phyloP scores from a whole-genome alignment of 805 yeast genomes.

The Ogataea trehaloabstinens region DNA sequence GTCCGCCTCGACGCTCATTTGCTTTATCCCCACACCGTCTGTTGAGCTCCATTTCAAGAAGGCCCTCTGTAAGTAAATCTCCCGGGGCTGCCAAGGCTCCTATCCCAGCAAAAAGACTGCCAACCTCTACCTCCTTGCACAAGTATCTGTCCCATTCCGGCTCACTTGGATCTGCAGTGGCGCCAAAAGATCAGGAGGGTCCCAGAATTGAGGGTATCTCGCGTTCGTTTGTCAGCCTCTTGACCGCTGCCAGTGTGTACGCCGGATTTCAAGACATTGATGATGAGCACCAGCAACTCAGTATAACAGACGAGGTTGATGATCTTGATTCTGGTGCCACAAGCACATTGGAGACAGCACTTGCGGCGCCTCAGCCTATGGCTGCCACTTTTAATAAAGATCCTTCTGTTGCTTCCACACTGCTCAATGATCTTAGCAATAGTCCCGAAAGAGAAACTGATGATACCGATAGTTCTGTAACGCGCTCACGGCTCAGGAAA shows the following conservation, averaged over 20 bases:
- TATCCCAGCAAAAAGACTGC: neutral
- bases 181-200: constrained; percentile 11
- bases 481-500: constrained; percentile 9
- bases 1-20: constrained; percentile 12
- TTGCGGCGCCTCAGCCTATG: neutral
- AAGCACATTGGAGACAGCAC: neutral
- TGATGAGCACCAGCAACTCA: constrained; percentile 30
- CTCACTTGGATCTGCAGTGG: neutral
- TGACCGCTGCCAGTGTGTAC: constrained; percentile 57
- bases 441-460: constrained; percentile 9
- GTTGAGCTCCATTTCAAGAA: constrained; percentile 20
- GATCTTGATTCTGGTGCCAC: constrained; percentile 7
- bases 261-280: constrained; percentile 37
- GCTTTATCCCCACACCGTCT: constrained; percentile 28
- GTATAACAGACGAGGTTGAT: constrained; percentile 26
- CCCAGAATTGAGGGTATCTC: constrained; percentile 40
- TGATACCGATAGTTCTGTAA: constrained; percentile 5
- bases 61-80: constrained; percentile 16
- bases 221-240: constrained; percentile 50
- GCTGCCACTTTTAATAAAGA: neutral
- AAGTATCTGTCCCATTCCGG: constrained; percentile 1
- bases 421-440: neutral
- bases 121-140: neutral
- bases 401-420: neutral
- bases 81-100: neutral